Evolutionary conservation across 1,139 yeast species (phyloP), one percentile per base, ranked within the genome.

Genomic region (Kazachstania sp.): DNA sequence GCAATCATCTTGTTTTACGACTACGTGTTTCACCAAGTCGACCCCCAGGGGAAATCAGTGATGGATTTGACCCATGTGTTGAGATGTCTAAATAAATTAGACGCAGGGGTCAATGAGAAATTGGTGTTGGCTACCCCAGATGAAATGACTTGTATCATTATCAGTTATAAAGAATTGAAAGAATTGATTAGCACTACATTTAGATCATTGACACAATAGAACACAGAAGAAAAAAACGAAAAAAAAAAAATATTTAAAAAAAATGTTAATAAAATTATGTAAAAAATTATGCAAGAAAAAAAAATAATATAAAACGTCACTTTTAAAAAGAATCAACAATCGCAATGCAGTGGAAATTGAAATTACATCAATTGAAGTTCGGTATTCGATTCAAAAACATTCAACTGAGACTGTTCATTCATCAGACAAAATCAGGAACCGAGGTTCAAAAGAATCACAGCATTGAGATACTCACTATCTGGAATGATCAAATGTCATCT

Each of bases 41-140:
- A 87, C 62, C 94, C 83, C 46, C 67, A 68, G 34, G 95, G 95
- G 16, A 76, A 77, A 57, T 88, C 95, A 2, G 78, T 82, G 3
- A 71, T 87, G 48, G 97, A 94, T 66, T 71, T 92, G 56, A 82
- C 90, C 1, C 87, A 88, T 63, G 94, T 90, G 3, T 70, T 94
- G 53, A 71, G 78, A 45, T 78, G 83, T 55, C 70, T 92, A 58
- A 92, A 92, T 68, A 92, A 92, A 65, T 71, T 92, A 51, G 99
- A 94, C 64, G 95, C 94, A 13, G 98, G 97, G 1, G 76, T 84
- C 41, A 92, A 86, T 45, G 98, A 92, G 64, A 81, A 78, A 58
- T 68, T 92, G 28, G 70, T 88, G 61, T 73, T 92, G 51, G 86
- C 87, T 6, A 82, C 94, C 30, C 75, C 83, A 16, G 96, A 90